phyloP scores from a whole-genome alignment of 192 early-diverging fungal genomes.

The Thamnidium elegans region DNA sequence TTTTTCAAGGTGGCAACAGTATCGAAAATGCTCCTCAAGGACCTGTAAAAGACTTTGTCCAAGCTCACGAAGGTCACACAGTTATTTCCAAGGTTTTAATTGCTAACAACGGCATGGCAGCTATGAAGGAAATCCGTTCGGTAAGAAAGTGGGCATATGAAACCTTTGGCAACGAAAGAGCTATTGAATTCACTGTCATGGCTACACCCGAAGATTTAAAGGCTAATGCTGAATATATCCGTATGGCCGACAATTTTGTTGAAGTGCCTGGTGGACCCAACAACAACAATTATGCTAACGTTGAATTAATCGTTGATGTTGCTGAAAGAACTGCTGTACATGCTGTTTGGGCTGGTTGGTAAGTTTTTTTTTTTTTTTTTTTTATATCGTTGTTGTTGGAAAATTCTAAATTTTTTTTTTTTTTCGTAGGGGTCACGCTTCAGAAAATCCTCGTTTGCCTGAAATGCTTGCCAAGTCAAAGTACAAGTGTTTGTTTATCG shows the following conservation, averaged over 20 bases:
- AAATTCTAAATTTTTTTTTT: constrained; percentile 5
- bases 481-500: constrained; percentile 90
- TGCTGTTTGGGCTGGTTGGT: constrained; percentile 97
- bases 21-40: constrained; percentile 61
- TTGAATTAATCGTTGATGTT: constrained; percentile 97
- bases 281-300: constrained; percentile 99
- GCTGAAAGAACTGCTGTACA: constrained; percentile 94
- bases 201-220: constrained; percentile 96
- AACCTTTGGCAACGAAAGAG: constrained; percentile 94
- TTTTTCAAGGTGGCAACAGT: constrained; percentile 62
- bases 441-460: constrained; percentile 94
- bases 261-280: constrained; percentile 96
- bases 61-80: constrained; percentile 74
- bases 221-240: constrained; percentile 98
- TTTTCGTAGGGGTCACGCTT: constrained; percentile 84
- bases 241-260: constrained; percentile 98
- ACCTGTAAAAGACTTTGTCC: constrained; percentile 72
- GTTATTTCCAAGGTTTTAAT: constrained; percentile 94
- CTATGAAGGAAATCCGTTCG: constrained; percentile 98
- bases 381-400: no score
- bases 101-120: constrained; percentile 99
- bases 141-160: constrained; percentile 98
- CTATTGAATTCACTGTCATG: constrained; percentile 97
- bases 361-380: constrained; percentile 23
- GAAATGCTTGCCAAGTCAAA: constrained; percentile 83